Conservation (phyloP, 306 rosid species). For the Cucumis melo region DNA sequence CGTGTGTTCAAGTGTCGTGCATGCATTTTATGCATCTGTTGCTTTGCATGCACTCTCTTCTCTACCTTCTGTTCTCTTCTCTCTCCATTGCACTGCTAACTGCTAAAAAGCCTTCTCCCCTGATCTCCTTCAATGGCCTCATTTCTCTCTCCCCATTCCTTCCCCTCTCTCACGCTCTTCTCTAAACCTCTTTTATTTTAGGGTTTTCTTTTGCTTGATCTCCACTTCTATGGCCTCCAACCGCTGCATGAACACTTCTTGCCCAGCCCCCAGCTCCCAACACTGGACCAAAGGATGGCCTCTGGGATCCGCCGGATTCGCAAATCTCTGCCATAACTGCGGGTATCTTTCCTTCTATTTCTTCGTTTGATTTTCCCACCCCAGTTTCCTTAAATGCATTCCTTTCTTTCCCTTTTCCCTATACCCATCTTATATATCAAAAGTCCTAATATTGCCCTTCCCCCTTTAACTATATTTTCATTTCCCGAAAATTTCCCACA, state of each 20-base stretch:
- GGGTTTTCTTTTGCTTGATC: constrained; percentile 30
- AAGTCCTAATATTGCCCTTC: background rate
- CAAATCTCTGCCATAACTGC: constrained; percentile 73
- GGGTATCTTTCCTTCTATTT: constrained; percentile 36
- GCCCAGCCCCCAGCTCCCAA: constrained; percentile 22
- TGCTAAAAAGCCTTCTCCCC: background rate
- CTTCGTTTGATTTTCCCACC: background rate
- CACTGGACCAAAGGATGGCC: constrained; percentile 91
- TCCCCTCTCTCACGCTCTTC: background rate
- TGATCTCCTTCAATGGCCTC: background rate
- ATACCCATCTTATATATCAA: background rate
- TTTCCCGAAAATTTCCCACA: background rate
- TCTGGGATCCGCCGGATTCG: constrained; percentile 80
- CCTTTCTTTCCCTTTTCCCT: background rate
- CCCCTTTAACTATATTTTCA: background rate
- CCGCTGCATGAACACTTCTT: constrained; percentile 51
- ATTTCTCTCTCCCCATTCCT: background rate
- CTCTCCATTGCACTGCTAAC: constrained; percentile 3
- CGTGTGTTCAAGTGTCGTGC: constrained; percentile 94
- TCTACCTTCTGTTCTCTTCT: constrained; percentile 3
- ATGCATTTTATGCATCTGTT: constrained; percentile 78
- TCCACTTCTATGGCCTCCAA: constrained; percentile 52
- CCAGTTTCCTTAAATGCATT: background rate
- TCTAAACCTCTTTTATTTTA: constrained; percentile 34
- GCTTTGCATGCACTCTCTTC: constrained; percentile 81